Percentiles rank a stretch among this genome's conserved stretches.
phyloP scores from a whole-genome alignment of 1,284 basidiomycete genomes.

The Cystobasidium slooffiae region DNA sequence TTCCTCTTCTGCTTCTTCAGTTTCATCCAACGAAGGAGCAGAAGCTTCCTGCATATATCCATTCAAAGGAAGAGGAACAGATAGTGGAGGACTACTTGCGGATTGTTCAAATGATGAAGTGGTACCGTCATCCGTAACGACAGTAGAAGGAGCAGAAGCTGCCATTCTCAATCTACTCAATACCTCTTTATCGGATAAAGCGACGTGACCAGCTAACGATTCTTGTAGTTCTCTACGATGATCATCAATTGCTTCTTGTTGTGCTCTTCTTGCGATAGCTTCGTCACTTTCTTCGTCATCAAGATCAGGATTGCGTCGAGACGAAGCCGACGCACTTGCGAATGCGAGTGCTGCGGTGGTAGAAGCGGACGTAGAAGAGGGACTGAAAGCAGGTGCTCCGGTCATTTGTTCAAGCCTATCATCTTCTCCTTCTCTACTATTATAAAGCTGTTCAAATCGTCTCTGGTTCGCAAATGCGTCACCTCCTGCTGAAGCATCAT shows the following conservation, averaged over 20 bases:
- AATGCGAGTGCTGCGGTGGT: neutral
- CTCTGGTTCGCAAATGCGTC: constrained; percentile 31
- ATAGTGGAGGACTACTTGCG: neutral
- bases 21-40: constrained; percentile 33
- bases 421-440: constrained; percentile 31
- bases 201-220: constrained; percentile 32
- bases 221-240: constrained; percentile 17
- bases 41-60: constrained; percentile 19
- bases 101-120: neutral
- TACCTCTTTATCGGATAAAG: constrained; percentile 38
- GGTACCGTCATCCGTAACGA: neutral
- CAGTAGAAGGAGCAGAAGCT: constrained; percentile 26
- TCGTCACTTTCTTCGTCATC: constrained; percentile 16
- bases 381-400: constrained; percentile 26
- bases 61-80: constrained; percentile 2
- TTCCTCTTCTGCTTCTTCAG: constrained; percentile 17
- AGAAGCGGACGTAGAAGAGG: constrained; percentile 1
- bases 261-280: constrained; percentile 24
- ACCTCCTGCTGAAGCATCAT: neutral
- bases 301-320: neutral
- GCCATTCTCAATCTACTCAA: constrained; percentile 28
- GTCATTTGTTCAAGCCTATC: constrained; percentile 31
- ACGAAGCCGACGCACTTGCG: neutral
- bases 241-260: constrained; percentile 6
- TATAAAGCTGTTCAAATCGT: constrained; percentile 42